phyloP scores from a whole-genome alignment of 441 rosid species.

The Pelargonium myrrhifolium region DNA sequence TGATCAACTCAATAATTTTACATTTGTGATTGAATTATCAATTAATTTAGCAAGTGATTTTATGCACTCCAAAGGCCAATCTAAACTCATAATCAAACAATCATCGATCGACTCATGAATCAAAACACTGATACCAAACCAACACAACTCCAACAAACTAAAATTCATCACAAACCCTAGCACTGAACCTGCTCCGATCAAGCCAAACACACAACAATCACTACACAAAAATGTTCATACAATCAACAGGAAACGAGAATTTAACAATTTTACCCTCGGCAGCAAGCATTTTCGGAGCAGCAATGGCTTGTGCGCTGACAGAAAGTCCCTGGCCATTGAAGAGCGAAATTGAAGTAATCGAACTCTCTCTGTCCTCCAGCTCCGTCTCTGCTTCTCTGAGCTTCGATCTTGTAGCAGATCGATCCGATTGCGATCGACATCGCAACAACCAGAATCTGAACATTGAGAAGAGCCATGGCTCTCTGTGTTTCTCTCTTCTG shows the following conservation, averaged over 20 bases:
- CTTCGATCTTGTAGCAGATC: too few relatives aligned
- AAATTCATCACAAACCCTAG: not conserved
- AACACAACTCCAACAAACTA: too few relatives aligned
- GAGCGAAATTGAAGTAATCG: slow-evolving; percentile 75
- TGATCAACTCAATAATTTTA: too few relatives aligned
- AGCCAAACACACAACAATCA: slow-evolving; percentile 1
- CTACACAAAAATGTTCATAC: not conserved
- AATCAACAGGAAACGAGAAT: not conserved
- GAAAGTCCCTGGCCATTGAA: slow-evolving; percentile 83
- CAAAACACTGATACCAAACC: too few relatives aligned
- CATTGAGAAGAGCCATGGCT: not conserved
- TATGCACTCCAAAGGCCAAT: not conserved
- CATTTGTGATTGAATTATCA: not conserved
- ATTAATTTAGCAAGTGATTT: not conserved
- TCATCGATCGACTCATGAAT: too few relatives aligned
- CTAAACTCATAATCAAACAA: not conserved
- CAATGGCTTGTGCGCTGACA: slow-evolving; percentile 68
- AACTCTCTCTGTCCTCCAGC: slow-evolving; percentile 55
- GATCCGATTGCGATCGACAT: not conserved
- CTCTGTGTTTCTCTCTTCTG: not conserved
- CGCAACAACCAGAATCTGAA: not conserved
- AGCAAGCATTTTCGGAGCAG: too few relatives aligned
- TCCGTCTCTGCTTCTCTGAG: not conserved
- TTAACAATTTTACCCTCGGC: slow-evolving; percentile 42
- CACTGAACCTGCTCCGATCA: not conserved